These are phyloP conservation scores for Allantophomopsis lycopodina DNA, from an alignment of 2,329 filamentous ascomycete genomes.

Conservation along the genomic window DNA sequence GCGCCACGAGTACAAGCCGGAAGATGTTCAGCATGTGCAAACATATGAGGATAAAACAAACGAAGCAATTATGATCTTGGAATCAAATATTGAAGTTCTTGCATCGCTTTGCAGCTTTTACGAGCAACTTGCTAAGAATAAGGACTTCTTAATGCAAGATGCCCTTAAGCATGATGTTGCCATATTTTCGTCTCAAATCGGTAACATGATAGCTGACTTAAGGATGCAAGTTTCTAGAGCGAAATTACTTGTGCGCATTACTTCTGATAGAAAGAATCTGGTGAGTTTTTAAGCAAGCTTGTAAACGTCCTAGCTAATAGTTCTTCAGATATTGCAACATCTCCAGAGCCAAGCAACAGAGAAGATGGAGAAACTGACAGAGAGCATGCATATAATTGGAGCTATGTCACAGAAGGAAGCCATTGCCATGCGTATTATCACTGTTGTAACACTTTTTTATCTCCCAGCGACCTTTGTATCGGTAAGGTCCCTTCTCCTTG, in stretches of 20 bases:
- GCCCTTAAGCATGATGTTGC: constrained; percentile 12
- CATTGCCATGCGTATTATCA: constrained; percentile 20
- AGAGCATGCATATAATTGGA: constrained; percentile 11
- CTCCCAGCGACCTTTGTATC: constrained; percentile 23
- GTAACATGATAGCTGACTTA: constrained; percentile 20
- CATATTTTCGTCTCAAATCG: constrained; percentile 16
- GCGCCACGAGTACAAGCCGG: no score
- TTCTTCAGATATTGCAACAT: constrained; percentile 19
- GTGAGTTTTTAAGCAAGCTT: constrained; percentile 4
- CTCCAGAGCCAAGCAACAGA: constrained; percentile 18
- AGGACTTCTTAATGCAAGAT: constrained; percentile 10
- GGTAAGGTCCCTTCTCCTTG: constrained; percentile 7
- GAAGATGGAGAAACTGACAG: constrained; percentile 15
- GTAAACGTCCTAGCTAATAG: no score
- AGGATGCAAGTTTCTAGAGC: constrained; percentile 22
- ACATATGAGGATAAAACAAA: constrained; percentile 22
- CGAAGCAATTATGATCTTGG: constrained; percentile 21
- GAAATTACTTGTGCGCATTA: constrained; percentile 19
- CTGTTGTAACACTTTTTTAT: constrained; percentile 19
- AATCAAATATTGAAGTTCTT: constrained; percentile 24
- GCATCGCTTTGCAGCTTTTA: constrained; percentile 17
- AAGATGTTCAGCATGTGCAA: constrained; percentile 21
- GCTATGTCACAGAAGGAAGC: constrained; percentile 13
- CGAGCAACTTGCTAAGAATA: constrained; percentile 7
- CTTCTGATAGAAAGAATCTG: constrained; percentile 21